phyloP scores from a whole-genome alignment of 192 early-diverging fungal genomes.

The Backusella morwellensis region DNA sequence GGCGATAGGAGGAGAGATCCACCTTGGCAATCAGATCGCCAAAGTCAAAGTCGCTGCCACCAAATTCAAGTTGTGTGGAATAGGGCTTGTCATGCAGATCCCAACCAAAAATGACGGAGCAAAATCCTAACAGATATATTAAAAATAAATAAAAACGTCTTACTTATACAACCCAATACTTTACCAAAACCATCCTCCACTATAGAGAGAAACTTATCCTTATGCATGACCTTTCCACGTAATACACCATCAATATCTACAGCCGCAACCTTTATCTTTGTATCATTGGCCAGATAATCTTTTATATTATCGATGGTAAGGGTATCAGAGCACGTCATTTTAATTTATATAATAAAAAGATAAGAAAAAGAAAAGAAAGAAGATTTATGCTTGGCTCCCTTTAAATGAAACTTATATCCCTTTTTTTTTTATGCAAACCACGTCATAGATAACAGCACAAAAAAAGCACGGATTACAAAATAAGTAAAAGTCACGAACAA shows the following conservation, averaged over 20 bases:
- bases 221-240: conserved; percentile 69
- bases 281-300: conserved; percentile 39
- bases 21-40: conserved; percentile 64
- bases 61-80: conserved; percentile 23
- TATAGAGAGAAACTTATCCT: conserved; percentile 63
- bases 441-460: not conserved
- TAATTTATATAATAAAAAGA: not conserved
- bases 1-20: conserved; percentile 62
- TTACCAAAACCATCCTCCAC: conserved; percentile 69
- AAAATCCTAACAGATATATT: conserved; percentile 54
- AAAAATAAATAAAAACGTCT: not conserved
- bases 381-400: not conserved
- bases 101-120: conserved; percentile 78
- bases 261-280: conserved; percentile 60
- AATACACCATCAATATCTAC: conserved; percentile 73
- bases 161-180: not conserved
- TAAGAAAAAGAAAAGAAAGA: not conserved
- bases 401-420: not conserved
- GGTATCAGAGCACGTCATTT: not conserved
- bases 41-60: conserved; percentile 36
- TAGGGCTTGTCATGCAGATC: conserved; percentile 76
- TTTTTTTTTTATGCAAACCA: not conserved
- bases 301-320: conserved; percentile 29
- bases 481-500: not conserved
- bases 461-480: not conserved